Evolutionary conservation across 352 stramenopile species (phyloP).

Genomic region (Aphanomyces invadans): DNA sequence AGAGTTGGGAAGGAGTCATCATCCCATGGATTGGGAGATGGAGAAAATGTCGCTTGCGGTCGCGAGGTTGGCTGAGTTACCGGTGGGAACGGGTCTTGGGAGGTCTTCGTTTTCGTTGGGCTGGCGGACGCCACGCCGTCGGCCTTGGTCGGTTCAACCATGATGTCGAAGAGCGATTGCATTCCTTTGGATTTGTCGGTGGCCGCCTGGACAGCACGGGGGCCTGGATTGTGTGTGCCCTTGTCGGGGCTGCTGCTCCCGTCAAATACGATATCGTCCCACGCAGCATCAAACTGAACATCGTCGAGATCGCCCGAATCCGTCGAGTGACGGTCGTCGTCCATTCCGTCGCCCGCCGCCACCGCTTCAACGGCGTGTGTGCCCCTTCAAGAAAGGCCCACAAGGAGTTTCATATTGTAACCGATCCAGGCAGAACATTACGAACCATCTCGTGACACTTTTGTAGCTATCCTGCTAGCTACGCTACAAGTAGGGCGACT

Average conservation of each 20-base stretch:
- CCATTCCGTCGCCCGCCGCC: not conserved
- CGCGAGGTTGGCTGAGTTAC: too few species aligned
- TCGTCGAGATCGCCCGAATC: not conserved
- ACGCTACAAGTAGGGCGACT: not conserved
- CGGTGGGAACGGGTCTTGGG: too few species aligned
- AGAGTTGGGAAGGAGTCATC: not conserved
- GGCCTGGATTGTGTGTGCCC: not conserved
- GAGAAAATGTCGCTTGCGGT: not conserved
- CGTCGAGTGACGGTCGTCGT: not conserved
- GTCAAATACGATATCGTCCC: conserved; percentile 3
- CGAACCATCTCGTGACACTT: not conserved
- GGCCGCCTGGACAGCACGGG: too few species aligned
- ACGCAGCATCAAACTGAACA: conserved; percentile 13
- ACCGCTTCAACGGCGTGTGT: not conserved
- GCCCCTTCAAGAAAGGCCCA: not conserved
- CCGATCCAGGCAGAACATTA: conserved; percentile 3
- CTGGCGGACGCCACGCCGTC: not conserved
- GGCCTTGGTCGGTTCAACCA: not conserved
- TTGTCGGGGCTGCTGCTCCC: not conserved
- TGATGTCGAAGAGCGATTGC: not conserved
- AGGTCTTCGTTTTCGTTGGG: not conserved
- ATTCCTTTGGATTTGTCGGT: not conserved
- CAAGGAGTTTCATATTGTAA: not conserved
- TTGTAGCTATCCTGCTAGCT: not conserved
- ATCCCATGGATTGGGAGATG: not conserved